Base-by-base conservation (phyloP, 139 green algal species). In the Picochlorum sp. region DNA sequence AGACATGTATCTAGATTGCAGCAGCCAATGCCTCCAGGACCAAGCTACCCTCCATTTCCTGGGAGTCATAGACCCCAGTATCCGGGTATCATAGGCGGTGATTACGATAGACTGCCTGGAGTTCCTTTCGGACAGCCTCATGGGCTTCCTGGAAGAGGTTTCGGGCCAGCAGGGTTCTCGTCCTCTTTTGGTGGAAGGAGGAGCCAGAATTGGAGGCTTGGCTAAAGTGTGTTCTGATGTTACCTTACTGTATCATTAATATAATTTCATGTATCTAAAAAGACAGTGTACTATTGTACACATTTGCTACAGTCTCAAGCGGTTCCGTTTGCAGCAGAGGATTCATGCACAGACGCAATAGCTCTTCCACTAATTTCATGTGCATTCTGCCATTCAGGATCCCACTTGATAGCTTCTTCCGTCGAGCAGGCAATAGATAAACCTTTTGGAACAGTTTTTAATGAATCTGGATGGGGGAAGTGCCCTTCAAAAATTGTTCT, bases 401-500 rank as follows among this genome's bases (percentile, higher is more conserved):
- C 80, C 84, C 84, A 90, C 14, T 54, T 21, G 2, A 89, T 58
- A 11, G 84, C 84, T 66, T 87, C 82, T 26, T 75, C 73, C 10
- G 84, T 90, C 16, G 82, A 89, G 71, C 84, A 90, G 4, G 82
- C 82, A 47, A 90, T 84, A 69, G 68, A 82, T 26, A 85, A 58
- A 14, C 84, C 84, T 75, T 75, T 75, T 32, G 84, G 81, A 45
- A 92, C 82, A 5, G 84, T 92, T 60, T 77, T 75, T 46, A 83
- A 62, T 11, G 86, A 82, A 41, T 61, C 62, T 20, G 68, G 58
- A 68, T 85, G 75, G 4, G 87, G 85, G 80, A 92, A 98, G 73
- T 93, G 84, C 52, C 79, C 66, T 70, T 96, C 84, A 57, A 97
- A 97, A 52, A 97, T 87, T 62, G 74, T 81, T 44, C 90, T 79